Evolutionary conservation across 2,329 filamentous ascomycete genomes (phyloP), one percentile per base, ranked within the genome.

Genomic region (Furcasterigmium sp.): DNA sequence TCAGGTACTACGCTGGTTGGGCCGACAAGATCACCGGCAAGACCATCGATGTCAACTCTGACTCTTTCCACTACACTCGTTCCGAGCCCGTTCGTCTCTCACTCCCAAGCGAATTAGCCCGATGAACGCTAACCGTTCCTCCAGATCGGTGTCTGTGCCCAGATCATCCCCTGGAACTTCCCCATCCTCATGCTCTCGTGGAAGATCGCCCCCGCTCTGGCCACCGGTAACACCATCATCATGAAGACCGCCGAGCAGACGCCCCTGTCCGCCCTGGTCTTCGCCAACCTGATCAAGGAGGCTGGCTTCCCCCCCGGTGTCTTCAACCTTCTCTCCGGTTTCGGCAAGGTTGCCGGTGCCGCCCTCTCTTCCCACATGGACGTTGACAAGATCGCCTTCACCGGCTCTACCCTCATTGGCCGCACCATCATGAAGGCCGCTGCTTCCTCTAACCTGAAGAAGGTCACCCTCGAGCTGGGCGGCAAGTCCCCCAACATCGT

Each of bases 111-210:
- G n/a, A n/a, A n/a, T n/a, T n/a, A n/a, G n/a, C n/a, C n/a, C n/a
- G n/a, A n/a, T n/a, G n/a, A n/a, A 29, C n/a, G 15, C 38, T 40
- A n/a, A 28, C 39, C 11, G 9, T 23, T 10, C 18, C 6, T n/a
- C 13, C 39, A 78, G 74, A 72, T 86, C 51, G 85, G 85, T 64
- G 85, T 90, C 46, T 90, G 87, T 64, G 89, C 84, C 58, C 87
- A 93, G 65, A 91, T 91, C 60, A 91, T 93, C 56, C 87, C 87
- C 49, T 91, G 87, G 87, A 91, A 91, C 73, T 91, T 89, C 70
- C 87, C 87, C 8, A 70, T 91, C 37, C 78, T 87, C 59, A 91
- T 91, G 85, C 76, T 76, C 61, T 76, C 78, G 42, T 94, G 88
- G 88, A 94, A 94, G 79, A 82, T 88, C 49, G 83, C 77, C 46